Percentiles rank a stretch among this genome's conserved stretches.
Evolutionary conservation across 2,329 filamentous ascomycete genomes (phyloP).

Genomic region (Exserohilum rostratum): DNA sequence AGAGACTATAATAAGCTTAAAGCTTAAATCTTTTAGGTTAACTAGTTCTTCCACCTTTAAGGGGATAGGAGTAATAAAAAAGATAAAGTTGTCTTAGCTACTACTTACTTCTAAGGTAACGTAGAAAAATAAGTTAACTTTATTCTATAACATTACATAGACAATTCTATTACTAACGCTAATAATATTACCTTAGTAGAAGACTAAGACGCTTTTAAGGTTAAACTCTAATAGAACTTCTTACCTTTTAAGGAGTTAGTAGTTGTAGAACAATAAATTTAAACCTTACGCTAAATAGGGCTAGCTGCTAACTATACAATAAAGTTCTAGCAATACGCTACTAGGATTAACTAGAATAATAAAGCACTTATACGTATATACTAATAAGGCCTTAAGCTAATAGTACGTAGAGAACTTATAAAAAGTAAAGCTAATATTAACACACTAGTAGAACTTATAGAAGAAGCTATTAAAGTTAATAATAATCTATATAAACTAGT

Average conservation of each 20-base stretch:
- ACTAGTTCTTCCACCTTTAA: not conserved
- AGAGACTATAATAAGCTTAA: too few relatives aligned
- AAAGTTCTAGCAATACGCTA: not conserved
- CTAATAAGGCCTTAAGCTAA: too few relatives aligned
- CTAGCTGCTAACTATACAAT: not conserved
- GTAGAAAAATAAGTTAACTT: too few relatives aligned
- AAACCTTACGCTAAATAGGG: not conserved
- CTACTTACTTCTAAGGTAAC: not conserved
- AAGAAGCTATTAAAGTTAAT: too few relatives aligned
- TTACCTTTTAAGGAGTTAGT: not conserved
- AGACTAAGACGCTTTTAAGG: too few relatives aligned
- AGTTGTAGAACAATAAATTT: not conserved
- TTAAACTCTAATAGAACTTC: not conserved
- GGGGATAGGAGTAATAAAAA: not conserved
- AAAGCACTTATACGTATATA: too few relatives aligned
- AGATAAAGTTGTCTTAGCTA: not conserved
- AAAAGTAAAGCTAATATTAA: too few relatives aligned
- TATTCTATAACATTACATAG: not conserved
- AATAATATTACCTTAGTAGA: not conserved
- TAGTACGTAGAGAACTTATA: too few relatives aligned
- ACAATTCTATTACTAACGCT: not conserved
- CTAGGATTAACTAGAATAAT: not conserved
- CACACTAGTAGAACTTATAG: too few relatives aligned
- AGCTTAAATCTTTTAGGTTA: not conserved
- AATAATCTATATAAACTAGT: too few relatives aligned